Evolutionary conservation across 2,329 filamentous ascomycete species (phyloP), one percentile per base, ranked within the genome.

Genomic region (Trichoderma atroviride): DNA sequence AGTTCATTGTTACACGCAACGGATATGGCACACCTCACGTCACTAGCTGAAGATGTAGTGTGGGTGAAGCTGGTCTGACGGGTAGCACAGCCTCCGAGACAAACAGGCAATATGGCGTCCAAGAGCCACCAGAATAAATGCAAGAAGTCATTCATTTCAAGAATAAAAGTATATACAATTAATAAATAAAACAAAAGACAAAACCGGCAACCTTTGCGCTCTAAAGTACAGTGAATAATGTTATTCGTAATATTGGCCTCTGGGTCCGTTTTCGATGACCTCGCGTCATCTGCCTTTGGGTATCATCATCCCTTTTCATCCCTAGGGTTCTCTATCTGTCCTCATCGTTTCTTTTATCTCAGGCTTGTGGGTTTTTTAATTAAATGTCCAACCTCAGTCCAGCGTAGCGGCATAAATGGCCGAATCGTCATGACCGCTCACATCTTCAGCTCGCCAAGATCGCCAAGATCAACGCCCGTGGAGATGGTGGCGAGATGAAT

Each of bases 401-500:
- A 10, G 13, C 31, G 14, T 29, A 10, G 6, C 1, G 19, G 16
- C 5, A 4, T 43, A 7, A 16, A 29, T 19, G 50, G 22, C 9
- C 4, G 24, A 13, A 11, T 16, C 24, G 22, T n/a, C n/a, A 4
- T 35, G 7, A 33, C 5, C n/a, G 19, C 14, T n/a, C 10, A 19
- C n/a, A 35, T 58, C 19, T 16, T 19, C 7, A 1, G 19, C 24
- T 66, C 14, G 58, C 9, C 19, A 43, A 66, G 52, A 35, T 65
- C 52, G 5, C 56, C 63, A 10, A 66, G 47, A 27, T 33, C 29
- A 16, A 66, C 35, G 29, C 63, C 63, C 29, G 50, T 66, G 5
- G 53, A 58, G 40, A 83, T 85, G 67, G 85, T 85, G 75, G 89
- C 86, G 69, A 90, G 89, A 83, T 93, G 97, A 73, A 97, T 84